Evolutionary conservation across 768 basidiomycete species (phyloP).

Genomic region (Dentipellis fragilis): DNA sequence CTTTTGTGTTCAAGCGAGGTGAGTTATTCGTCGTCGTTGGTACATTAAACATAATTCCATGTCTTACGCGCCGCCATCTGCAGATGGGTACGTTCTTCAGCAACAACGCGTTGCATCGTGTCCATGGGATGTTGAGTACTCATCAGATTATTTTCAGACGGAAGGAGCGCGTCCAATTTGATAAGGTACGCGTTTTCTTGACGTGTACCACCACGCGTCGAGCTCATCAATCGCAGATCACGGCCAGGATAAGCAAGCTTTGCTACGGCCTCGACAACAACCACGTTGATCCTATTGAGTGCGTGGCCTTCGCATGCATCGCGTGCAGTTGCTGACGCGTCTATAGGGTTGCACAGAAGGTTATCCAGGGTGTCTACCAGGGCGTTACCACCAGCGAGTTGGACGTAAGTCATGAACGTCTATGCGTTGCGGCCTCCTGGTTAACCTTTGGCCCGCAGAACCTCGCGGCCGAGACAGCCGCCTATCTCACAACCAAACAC

Average conservation of each 20-base stretch:
- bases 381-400: conserved; percentile 97
- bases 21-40: conserved; percentile 13
- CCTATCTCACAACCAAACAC: conserved; percentile 93
- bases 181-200: conserved; percentile 51
- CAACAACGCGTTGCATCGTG: conserved; percentile 17
- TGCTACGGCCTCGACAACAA: conserved; percentile 93
- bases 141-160: conserved; percentile 35
- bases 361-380: conserved; percentile 86
- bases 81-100: conserved; percentile 39
- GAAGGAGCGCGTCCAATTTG: conserved; percentile 88
- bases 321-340: neutral
- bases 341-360: conserved; percentile 78
- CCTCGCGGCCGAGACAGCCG: conserved; percentile 93
- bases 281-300: conserved; percentile 92
- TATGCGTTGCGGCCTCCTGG: neutral
- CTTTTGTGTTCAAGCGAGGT: conserved; percentile 53
- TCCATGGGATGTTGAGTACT: conserved; percentile 8
- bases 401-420: conserved; percentile 48
- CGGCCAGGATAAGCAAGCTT: conserved; percentile 77
- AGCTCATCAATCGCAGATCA: conserved; percentile 45
- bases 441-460: conserved; percentile 41
- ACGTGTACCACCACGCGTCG: neutral
- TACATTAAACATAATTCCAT: neutral
- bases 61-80: conserved; percentile 7
- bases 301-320: neutral